phyloP scores from a whole-genome alignment of 192 early-diverging fungal species.

The Glomus cerebriforme region DNA sequence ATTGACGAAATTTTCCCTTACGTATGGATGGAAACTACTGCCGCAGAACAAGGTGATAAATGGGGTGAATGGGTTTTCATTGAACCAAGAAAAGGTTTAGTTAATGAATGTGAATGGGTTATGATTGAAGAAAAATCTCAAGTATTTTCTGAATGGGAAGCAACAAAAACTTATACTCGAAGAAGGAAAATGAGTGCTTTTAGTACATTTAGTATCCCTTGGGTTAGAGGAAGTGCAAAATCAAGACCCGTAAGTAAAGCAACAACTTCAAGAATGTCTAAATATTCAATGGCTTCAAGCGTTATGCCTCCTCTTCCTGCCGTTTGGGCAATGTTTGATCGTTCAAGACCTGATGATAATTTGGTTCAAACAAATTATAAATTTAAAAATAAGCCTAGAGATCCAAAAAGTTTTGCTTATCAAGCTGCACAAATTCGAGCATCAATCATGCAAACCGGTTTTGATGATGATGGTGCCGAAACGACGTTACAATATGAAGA shows the following conservation, averaged over 20 bases:
- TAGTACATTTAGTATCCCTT: constrained; percentile 13
- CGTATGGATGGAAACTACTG: constrained; percentile 32
- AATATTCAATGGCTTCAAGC: not conserved
- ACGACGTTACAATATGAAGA: not conserved
- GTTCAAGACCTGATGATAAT: constrained; percentile 9
- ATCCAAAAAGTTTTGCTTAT: not conserved
- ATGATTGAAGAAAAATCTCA: constrained; percentile 33
- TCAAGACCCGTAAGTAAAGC: constrained; percentile 11
- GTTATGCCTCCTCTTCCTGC: not conserved
- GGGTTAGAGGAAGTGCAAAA: not conserved
- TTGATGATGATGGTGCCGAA: not conserved
- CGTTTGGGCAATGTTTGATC: not conserved
- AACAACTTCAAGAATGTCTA: not conserved
- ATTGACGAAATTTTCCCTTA: constrained; percentile 35
- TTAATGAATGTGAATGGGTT: constrained; percentile 33
- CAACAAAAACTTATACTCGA: not conserved
- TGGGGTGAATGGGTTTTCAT: constrained; percentile 35
- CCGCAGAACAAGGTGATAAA: not conserved
- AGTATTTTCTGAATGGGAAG: constrained; percentile 7
- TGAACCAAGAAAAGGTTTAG: constrained; percentile 28
- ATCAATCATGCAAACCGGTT: not conserved
- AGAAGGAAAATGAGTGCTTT: constrained; percentile 1
- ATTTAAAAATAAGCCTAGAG: not conserved
- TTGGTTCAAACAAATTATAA: not conserved
- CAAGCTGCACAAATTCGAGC: not conserved